Base-by-base conservation (phyloP, 805 yeast genomes). In the Candida anglica region DNA sequence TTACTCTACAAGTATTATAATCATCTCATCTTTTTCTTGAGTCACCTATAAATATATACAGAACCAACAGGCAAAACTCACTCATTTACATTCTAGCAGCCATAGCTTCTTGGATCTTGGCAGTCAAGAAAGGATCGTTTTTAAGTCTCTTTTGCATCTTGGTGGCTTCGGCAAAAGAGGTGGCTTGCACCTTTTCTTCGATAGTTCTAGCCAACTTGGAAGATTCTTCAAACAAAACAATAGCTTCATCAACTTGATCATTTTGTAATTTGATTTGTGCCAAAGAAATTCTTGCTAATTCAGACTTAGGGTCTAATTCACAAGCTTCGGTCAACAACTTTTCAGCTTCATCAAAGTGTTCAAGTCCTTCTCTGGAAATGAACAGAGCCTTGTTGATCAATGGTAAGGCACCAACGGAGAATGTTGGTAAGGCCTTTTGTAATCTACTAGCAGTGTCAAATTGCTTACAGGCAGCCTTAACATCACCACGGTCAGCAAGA, bases 151-250 rank as follows among this genome's bases (percentile, higher is more conserved):
- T 66, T 71, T 93, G 98, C 66, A 88, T 78, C 60, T 84, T 85
- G 32, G 96, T 79, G 43, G 97, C 96, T 66, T 87, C 96, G 40
- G 91, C 89, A 50, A 86, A 84, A 14, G 93, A 81, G 42, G 87
- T 80, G 37, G 96, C 93, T 67, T 87, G 96, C 36, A 84, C 71
- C 67, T 86, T 84, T 66, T 91, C 98, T 40, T 82, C 87, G 33
- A 77, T 71, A 32, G 85, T 75, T 74, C 98, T 82, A 15, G 96
- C 83, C 47, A 89, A 73, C 37, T 73, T 73, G 35, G 93, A 80
- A 39, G 91, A 82, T 53, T 81, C 85, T 66, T 86, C 93, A 57
- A 91, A 89, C 54, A 83, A 73, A 41, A 64, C 66, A 44, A 86
- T 75, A 21, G 98, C 96, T 44, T 83, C 89, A 41, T 81, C 83